phyloP scores from a whole-genome alignment of 2,329 filamentous ascomycete species.

The Coleophoma cylindrospora region DNA sequence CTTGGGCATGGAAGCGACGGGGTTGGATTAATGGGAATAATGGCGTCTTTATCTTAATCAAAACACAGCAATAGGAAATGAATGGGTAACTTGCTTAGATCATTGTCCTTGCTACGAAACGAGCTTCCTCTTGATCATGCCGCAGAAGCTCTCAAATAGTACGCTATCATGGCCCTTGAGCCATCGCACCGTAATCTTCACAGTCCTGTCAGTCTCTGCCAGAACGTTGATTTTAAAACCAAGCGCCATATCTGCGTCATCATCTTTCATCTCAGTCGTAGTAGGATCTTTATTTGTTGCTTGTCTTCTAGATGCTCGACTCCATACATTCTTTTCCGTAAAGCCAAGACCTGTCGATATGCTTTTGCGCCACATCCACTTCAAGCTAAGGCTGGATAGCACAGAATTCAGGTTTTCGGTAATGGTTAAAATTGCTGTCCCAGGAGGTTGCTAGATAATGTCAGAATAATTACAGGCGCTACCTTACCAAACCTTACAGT shows the following conservation, averaged over 20 bases:
- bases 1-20: too few species aligned
- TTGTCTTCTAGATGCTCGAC: constrained; percentile 28
- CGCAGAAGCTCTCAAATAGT: constrained; percentile 83
- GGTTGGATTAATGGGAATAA: too few species aligned
- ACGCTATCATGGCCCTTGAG: constrained; percentile 67
- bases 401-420: constrained; percentile 15
- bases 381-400: constrained; percentile 16
- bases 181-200: constrained; percentile 60
- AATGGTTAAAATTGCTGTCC: too few species aligned
- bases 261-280: constrained; percentile 22
- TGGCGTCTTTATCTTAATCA: too few species aligned
- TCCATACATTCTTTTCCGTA: constrained; percentile 27
- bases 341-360: constrained; percentile 20
- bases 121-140: constrained; percentile 62
- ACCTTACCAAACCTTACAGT: constrained; percentile 11
- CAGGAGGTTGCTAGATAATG: too few species aligned
- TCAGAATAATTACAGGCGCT: too few species aligned
- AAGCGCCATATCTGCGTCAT: constrained; percentile 38
- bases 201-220: constrained; percentile 30
- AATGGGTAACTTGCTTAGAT: too few species aligned
- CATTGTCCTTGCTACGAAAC: constrained; percentile 1
- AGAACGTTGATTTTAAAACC: constrained; percentile 53
- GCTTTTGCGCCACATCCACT: constrained; percentile 24
- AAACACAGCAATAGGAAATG: too few species aligned
- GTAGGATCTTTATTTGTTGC: constrained; percentile 21